Evolutionary conservation across 2,329 filamentous ascomycete genomes (phyloP).

Genomic region (Pyricularia grisea): DNA sequence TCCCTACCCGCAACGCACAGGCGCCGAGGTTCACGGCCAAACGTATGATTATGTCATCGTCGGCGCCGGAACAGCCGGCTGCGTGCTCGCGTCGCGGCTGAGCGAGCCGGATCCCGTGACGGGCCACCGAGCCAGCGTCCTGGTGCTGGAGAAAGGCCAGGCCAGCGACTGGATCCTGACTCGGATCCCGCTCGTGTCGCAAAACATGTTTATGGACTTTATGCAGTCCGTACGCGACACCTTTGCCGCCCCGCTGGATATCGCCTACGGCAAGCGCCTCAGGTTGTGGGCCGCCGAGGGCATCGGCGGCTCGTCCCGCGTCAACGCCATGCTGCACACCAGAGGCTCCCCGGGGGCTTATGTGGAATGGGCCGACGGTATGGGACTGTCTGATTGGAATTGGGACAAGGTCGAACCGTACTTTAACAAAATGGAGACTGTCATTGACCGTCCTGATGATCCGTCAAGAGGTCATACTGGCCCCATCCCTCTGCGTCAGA

Average conservation of each 20-base stretch:
- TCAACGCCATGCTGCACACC: conserved; percentile 23
- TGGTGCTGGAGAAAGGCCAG: conserved; percentile 26
- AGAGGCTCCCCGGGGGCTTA: conserved; percentile 19
- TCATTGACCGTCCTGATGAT: conserved; percentile 9
- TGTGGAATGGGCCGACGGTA: conserved; percentile 17
- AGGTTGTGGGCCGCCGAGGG: conserved; percentile 17
- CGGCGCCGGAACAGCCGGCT: conserved; percentile 36
- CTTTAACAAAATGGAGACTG: conserved; percentile 16
- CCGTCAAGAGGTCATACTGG: conserved; percentile 17
- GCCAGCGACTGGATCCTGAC: conserved; percentile 18
- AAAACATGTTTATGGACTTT: conserved; percentile 13
- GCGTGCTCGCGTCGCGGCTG: conserved; percentile 34
- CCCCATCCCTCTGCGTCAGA: conserved; percentile 9
- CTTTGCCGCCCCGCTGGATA: conserved; percentile 16
- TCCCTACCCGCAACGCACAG: conserved; percentile 14
- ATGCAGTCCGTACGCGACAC: conserved; percentile 16
- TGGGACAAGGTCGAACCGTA: conserved; percentile 23
- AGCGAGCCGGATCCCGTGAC: conserved; percentile 15
- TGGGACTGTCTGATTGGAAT: conserved; percentile 22
- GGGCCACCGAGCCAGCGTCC: conserved; percentile 23
- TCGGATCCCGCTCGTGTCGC: conserved; percentile 19
- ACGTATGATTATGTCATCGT: conserved; percentile 28
- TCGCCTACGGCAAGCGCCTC: conserved; percentile 10
- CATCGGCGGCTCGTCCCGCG: conserved; percentile 20
- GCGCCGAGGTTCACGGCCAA: conserved; percentile 14